These are phyloP conservation scores for Amphicarpaea edgeworthii DNA, from an alignment of 306 rosid species.

Conservation along the genomic window DNA sequence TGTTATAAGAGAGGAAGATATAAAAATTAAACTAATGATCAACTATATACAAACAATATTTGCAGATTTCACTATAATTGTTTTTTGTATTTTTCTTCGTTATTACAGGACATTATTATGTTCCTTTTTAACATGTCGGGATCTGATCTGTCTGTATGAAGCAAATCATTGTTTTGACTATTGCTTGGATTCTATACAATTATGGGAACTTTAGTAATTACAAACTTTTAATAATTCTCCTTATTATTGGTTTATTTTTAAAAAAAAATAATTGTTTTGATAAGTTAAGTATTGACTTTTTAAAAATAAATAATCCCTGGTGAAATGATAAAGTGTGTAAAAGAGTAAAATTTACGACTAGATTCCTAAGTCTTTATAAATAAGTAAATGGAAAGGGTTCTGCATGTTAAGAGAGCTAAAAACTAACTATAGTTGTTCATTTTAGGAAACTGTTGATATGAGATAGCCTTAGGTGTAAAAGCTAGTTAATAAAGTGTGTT, in stretches of 20 bases:
- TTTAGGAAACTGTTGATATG: background rate
- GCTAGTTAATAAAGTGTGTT: background rate
- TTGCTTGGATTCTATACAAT: background rate
- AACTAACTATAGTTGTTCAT: background rate
- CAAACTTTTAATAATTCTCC: background rate
- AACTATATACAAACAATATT: background rate
- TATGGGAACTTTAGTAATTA: background rate
- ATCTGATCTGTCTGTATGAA: background rate
- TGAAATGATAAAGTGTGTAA: background rate
- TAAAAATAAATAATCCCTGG: background rate
- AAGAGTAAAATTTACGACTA: background rate
- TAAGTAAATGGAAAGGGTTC: background rate
- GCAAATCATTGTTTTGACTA: constrained; percentile 7
- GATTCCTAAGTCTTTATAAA: background rate
- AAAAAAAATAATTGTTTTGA: background rate
- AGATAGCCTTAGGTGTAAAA: background rate
- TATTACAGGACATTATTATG: background rate
- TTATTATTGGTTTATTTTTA: background rate
- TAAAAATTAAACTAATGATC: background rate
- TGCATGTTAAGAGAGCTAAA: background rate
- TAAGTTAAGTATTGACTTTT: background rate
- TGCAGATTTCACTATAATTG: background rate
- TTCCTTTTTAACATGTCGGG: background rate
- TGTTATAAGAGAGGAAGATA: background rate
- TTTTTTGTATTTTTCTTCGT: background rate